Base-by-base conservation (phyloP, 2,329 filamentous ascomycete genomes). In the Cryphonectria radicalis region DNA sequence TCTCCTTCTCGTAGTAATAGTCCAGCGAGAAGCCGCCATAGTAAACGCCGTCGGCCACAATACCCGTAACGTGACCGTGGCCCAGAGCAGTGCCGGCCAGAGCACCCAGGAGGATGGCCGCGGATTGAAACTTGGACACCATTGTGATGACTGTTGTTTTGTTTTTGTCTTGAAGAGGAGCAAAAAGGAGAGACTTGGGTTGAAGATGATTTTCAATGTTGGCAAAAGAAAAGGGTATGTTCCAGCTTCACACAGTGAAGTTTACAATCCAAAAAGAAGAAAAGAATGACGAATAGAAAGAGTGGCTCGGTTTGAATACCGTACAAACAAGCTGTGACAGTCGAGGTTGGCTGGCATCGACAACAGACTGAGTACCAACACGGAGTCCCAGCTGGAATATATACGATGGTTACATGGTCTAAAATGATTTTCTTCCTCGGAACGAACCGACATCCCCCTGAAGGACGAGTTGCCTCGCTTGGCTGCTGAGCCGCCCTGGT, bases 1-100 rank as follows among this genome's bases (percentile, higher is more conserved):
- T 79, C 74, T 75, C 74, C 74, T 78, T 78, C 70, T 75, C 73
- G 70, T 79, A 80, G 42, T 72, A 68, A 37, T 65, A 69, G 46
- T 72, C 50, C 40, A 69, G 67, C 37, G 64, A 63, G 63, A 72
- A 72, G 17, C 68, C 68, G 57, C 70, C 67, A 40, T 72, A 72
- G 63, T 53, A 72, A 17, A 67, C 63, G 3, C 70, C 70, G 4
- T 72, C 68, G 14, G 68, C 67, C 46, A 72, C 70, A 7, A 72
- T 72, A 17, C 68, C 68, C 7, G 70, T 69, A 25, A 69, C 70
- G 64, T 72, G 67, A n/a, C 67, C 70, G 32, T 72, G 70, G n/a
- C 59, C 67, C 22, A 17, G 25, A 10, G 46, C 60, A n/a, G 50
- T 37, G 32, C 43, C n/a, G 67, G 67, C 60, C 59, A 69, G 59